Percentiles rank a stretch among this genome's conserved stretches.
Evolutionary conservation across 345 rosid genomes (phyloP).

Genomic region (Microcos paniculata): DNA sequence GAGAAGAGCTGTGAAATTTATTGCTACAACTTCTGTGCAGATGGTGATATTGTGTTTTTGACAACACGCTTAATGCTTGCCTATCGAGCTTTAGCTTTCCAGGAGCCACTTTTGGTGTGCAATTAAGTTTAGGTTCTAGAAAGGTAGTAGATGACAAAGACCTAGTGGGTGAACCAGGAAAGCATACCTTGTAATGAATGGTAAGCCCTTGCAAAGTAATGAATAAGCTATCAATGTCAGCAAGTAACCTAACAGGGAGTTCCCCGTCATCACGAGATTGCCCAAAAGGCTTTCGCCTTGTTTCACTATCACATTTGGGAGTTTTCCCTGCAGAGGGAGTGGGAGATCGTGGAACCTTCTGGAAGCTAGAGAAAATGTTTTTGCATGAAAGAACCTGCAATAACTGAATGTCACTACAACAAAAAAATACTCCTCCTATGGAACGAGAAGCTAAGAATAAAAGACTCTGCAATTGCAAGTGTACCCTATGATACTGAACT

Average conservation of each 20-base stretch:
- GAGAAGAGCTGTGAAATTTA: conserved; percentile 63
- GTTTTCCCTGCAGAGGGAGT: conserved; percentile 68
- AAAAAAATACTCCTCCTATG: neutral
- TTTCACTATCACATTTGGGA: conserved; percentile 66
- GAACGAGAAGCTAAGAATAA: neutral
- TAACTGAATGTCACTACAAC: conserved; percentile 1
- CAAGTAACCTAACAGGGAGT: conserved; percentile 65
- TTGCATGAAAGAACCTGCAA: conserved; percentile 84
- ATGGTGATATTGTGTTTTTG: conserved; percentile 49
- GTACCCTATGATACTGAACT: too few relatives aligned
- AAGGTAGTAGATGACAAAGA: conserved; percentile 43
- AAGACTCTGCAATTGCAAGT: too few relatives aligned
- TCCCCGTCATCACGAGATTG: conserved; percentile 57
- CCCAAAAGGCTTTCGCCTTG: conserved; percentile 56
- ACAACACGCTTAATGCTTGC: conserved; percentile 40
- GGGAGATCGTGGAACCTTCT: conserved; percentile 96
- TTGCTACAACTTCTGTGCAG: conserved; percentile 78
- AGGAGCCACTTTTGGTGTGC: conserved; percentile 44
- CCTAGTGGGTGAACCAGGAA: conserved; percentile 58
- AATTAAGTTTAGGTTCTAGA: conserved; percentile 40
- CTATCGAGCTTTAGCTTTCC: conserved; percentile 71
- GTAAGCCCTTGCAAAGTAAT: conserved; percentile 57
- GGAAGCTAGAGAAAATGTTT: conserved; percentile 74
- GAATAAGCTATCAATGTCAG: conserved; percentile 80
- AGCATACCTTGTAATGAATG: conserved; percentile 81